Percentiles rank a stretch among this genome's conserved stretches.
Conservation (phyloP, 306 rosid species). For the Pachyrhizus erosus region DNA sequence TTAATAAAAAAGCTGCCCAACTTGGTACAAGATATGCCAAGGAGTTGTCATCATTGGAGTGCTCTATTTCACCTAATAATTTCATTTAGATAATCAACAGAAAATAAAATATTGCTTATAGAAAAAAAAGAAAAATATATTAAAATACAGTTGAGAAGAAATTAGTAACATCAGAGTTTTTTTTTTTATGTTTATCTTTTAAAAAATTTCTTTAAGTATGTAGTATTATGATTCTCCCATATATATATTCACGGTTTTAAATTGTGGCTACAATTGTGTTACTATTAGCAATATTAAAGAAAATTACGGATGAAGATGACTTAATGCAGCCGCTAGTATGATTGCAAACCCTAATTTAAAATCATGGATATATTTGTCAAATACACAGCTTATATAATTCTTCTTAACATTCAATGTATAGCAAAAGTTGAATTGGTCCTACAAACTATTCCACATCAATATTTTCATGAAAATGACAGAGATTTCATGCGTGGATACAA, state of each 20-base stretch:
- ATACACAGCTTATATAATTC: background rate
- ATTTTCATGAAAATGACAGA: slow-evolving; percentile 40
- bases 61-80: background rate
- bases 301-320: background rate
- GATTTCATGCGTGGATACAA: slow-evolving; percentile 9
- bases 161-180: background rate
- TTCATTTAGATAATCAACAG: background rate
- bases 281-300: background rate
- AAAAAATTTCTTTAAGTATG: background rate
- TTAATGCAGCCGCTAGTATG: background rate
- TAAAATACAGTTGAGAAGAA: background rate
- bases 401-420: background rate
- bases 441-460: background rate
- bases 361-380: background rate
- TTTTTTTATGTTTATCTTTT: background rate
- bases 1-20: background rate
- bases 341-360: background rate
- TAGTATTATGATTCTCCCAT: background rate
- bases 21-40: background rate
- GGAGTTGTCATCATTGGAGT: background rate
- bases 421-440: slow-evolving; percentile 23
- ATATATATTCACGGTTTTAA: background rate
- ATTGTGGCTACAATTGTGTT: background rate
- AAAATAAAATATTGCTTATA: background rate
- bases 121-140: background rate